Evolutionary conservation across 768 basidiomycete genomes (phyloP).

Genomic region (Trametes meyenii): DNA sequence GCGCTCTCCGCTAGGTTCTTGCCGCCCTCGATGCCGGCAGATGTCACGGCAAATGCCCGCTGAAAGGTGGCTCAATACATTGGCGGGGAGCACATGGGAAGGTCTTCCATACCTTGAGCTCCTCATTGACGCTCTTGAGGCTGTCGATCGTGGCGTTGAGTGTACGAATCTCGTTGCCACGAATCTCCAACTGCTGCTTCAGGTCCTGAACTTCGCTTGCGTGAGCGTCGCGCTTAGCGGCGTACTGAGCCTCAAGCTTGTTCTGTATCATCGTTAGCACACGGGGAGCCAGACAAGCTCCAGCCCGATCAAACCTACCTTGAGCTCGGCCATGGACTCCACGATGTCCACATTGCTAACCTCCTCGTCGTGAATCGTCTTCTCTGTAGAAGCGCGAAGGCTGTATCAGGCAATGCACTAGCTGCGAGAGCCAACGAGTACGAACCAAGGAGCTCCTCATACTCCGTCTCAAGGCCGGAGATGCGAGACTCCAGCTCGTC

Average conservation of each 20-base stretch:
- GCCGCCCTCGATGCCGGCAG: constrained; percentile 95
- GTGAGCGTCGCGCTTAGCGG: constrained; percentile 89
- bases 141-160: constrained; percentile 88
- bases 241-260: constrained; percentile 93
- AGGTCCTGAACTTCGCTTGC: constrained; percentile 82
- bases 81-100: constrained; percentile 2
- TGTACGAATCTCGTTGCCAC: constrained; percentile 79
- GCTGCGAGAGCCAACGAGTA: constrained; percentile 9
- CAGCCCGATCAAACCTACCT: constrained; percentile 50
- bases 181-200: constrained; percentile 87
- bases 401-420: not conserved
- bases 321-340: constrained; percentile 88
- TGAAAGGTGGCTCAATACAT: constrained; percentile 37
- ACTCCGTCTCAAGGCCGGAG: constrained; percentile 83
- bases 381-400: constrained; percentile 56
- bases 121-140: constrained; percentile 95
- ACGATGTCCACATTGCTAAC: constrained; percentile 79
- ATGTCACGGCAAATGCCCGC: constrained; percentile 97
- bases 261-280: constrained; percentile 49
- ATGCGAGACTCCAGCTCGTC: constrained; percentile 89
- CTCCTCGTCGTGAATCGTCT: constrained; percentile 89
- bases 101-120: constrained; percentile 75
- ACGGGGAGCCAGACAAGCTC: constrained; percentile 26
- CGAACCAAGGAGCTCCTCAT: constrained; percentile 94
- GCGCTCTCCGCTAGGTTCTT: constrained; percentile 97